A percentile compares a stretch with the other conserved stretches of the same genome.
Evolutionary conservation across 352 stramenopile species (phyloP).

Genomic region (Phytopythium helicoides): DNA sequence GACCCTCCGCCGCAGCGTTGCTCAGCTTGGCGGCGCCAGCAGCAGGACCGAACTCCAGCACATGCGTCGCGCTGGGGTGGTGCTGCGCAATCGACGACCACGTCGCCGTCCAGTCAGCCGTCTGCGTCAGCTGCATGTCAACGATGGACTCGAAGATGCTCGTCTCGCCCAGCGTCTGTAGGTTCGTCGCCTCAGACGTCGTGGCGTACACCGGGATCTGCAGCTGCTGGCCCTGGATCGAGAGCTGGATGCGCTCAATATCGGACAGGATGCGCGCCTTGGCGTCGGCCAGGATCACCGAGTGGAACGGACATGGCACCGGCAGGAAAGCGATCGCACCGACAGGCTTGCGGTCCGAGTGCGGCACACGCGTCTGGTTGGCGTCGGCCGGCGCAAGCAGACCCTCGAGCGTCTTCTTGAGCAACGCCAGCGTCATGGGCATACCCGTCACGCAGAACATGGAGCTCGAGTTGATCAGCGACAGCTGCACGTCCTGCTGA

Average conservation of each 20-base stretch:
- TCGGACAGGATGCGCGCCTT: slow-evolving; percentile 47
- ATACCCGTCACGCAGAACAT: slow-evolving; percentile 73
- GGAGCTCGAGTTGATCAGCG: slow-evolving; percentile 61
- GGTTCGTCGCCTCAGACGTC: slow-evolving; percentile 38
- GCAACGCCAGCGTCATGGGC: slow-evolving; percentile 43
- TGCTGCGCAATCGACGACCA: slow-evolving; percentile 30
- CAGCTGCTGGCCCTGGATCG: slow-evolving; percentile 43
- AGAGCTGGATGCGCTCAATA: slow-evolving; percentile 39
- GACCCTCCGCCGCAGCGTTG: slow-evolving; percentile 34
- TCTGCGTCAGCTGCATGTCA: slow-evolving; percentile 60
- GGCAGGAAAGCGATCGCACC: slow-evolving; percentile 54
- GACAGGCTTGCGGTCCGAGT: slow-evolving; percentile 75
- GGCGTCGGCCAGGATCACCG: slow-evolving; percentile 37
- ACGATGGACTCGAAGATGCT: slow-evolving; percentile 46
- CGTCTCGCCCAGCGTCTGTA: slow-evolving; percentile 42
- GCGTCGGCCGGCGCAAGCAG: slow-evolving; percentile 50
- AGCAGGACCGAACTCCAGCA: slow-evolving; percentile 78
- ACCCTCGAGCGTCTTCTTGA: slow-evolving; percentile 49
- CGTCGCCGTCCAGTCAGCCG: slow-evolving; percentile 62
- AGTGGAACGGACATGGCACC: slow-evolving; percentile 82
- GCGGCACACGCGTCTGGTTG: slow-evolving; percentile 72
- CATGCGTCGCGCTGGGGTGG: slow-evolving; percentile 47
- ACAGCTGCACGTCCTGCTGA: slow-evolving; percentile 57
- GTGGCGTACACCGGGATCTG: slow-evolving; percentile 71
- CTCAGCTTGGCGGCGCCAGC: slow-evolving; percentile 55